These are phyloP conservation scores for Gastrodia elata DNA, from an alignment of 106 monocot species.

Conservation along the genomic window DNA sequence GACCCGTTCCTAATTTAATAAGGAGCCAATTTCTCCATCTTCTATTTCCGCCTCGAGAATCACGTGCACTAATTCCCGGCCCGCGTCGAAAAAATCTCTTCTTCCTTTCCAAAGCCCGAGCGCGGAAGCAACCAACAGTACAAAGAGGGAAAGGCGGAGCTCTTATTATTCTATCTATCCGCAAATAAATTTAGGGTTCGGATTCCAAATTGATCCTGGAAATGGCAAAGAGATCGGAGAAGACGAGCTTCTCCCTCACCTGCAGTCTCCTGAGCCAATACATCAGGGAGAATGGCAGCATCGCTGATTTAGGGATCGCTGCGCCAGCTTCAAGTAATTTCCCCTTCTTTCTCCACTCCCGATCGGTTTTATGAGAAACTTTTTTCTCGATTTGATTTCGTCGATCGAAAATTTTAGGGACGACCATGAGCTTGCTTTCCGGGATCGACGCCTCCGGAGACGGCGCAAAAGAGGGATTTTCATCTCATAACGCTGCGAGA, in stretches of 20 bases:
- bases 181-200: background rate
- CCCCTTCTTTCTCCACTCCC: background rate
- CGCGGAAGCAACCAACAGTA: background rate
- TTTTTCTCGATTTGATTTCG: background rate
- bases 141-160: background rate
- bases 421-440: conserved; percentile 38
- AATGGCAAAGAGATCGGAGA: conserved; percentile 5
- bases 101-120: background rate
- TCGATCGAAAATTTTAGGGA: conserved; percentile 3
- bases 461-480: background rate
- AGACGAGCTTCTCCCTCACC: conserved; percentile 22
- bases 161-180: background rate
- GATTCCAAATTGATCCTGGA: background rate
- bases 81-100: background rate
- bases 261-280: conserved; percentile 46
- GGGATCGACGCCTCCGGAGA: conserved; percentile 5
- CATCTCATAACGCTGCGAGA: background rate
- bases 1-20: background rate
- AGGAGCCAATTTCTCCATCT: background rate
- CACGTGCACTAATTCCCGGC: background rate
- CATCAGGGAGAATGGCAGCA: conserved; percentile 39
- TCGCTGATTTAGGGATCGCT: conserved; percentile 21
- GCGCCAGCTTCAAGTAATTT: conserved; percentile 2
- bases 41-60: background rate
- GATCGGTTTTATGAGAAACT: background rate